phyloP scores from a whole-genome alignment of 768 basidiomycete species.

The Naganishia randhawae region DNA sequence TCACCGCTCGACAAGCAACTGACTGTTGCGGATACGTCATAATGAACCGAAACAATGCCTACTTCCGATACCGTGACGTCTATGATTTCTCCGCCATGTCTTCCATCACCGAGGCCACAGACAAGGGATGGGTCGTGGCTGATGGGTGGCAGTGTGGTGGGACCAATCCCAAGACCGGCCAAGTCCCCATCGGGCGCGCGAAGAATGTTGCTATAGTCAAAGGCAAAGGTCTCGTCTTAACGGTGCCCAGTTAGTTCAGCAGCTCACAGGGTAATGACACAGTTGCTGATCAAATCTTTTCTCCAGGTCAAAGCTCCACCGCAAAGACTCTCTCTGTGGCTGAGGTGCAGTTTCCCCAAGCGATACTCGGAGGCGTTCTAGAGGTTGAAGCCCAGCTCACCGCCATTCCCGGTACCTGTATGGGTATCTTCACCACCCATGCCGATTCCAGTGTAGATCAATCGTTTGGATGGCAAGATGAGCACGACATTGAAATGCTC shows the following conservation, averaged over 20 bases:
- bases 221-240: constrained; percentile 1
- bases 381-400: not conserved
- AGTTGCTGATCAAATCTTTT: not conserved
- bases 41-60: constrained; percentile 9
- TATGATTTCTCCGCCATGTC: constrained; percentile 8
- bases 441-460: not conserved
- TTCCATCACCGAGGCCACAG: not conserved
- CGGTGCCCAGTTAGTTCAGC: not conserved
- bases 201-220: not conserved
- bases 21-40: constrained; percentile 11
- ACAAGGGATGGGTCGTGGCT: not conserved
- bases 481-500: constrained; percentile 15
- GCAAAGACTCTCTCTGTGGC: not conserved
- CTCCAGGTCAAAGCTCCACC: constrained; percentile 8
- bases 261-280: not conserved
- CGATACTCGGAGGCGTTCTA: constrained; percentile 2
- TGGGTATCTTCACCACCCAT: not conserved
- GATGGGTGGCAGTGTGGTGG: constrained; percentile 17
- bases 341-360: not conserved
- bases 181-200: not conserved
- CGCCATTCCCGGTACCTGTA: not conserved
- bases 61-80: constrained; percentile 5
- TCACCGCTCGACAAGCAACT: not conserved
- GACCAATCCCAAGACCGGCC: not conserved
- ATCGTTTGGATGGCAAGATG: not conserved